These are phyloP conservation scores for Metschnikowia cubensis DNA, from an alignment of 805 yeast genomes.

Conservation along the genomic window DNA sequence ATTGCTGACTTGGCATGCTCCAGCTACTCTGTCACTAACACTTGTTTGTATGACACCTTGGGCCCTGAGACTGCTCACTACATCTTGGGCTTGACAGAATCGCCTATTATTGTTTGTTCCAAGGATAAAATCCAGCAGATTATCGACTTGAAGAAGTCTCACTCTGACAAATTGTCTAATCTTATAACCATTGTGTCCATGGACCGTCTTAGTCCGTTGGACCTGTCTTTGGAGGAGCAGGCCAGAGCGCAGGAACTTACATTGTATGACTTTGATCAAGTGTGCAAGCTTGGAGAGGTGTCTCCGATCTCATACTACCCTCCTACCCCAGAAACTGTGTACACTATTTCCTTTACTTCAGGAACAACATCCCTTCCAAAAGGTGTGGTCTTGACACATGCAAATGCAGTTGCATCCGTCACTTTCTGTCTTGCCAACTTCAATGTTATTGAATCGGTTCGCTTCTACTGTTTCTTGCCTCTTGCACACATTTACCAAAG, in stretches of 20 bases:
- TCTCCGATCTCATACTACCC: conserved; percentile 24
- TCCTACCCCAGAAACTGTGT: conserved; percentile 32
- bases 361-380: conserved; percentile 68
- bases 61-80: conserved; percentile 32
- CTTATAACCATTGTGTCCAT: conserved; percentile 54
- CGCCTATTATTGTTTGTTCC: conserved; percentile 33
- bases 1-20: conserved; percentile 35
- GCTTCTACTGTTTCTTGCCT: conserved; percentile 22
- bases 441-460: neutral
- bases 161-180: conserved; percentile 28
- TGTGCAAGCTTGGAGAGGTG: conserved; percentile 39
- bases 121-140: conserved; percentile 47
- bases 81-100: conserved; percentile 31
- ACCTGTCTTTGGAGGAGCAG: conserved; percentile 10
- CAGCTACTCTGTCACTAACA: conserved; percentile 31
- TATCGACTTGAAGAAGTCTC: conserved; percentile 39
- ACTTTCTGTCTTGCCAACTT: conserved; percentile 9
- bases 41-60: conserved; percentile 40
- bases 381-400: conserved; percentile 55
- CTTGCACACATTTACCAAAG: conserved; percentile 25
- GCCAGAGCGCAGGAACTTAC: conserved; percentile 20
- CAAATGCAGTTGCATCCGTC: conserved; percentile 12
- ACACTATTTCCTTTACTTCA: conserved; percentile 47
- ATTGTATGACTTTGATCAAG: conserved; percentile 23
- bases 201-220: conserved; percentile 30